Evolutionary conservation across 2,329 filamentous ascomycete species (phyloP).

Genomic region (Sclerotiophoma versabilis): DNA sequence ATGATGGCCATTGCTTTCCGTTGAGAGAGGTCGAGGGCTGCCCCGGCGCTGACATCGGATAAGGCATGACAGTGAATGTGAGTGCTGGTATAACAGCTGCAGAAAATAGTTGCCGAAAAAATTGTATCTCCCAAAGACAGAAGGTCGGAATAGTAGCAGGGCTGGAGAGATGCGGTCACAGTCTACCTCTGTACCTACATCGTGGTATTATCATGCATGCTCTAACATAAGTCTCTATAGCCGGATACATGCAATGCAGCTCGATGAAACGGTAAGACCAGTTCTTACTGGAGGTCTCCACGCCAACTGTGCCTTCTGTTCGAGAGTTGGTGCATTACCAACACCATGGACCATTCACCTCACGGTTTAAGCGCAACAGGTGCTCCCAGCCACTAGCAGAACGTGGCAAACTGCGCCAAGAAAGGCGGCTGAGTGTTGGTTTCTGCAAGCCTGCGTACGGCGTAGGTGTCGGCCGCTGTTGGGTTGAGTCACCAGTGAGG

Average conservation of each 20-base stretch:
- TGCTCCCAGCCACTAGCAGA: conserved; percentile 27
- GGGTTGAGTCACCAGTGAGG: conserved; percentile 28
- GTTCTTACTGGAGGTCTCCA: conserved; percentile 31
- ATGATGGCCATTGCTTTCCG: conserved; percentile 28
- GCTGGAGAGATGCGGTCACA: conserved; percentile 15
- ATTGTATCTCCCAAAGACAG: conserved; percentile 3
- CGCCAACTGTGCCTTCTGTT: conserved; percentile 32
- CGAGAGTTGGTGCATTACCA: conserved; percentile 29
- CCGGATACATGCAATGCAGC: conserved; percentile 22
- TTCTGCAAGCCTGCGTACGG: conserved; percentile 30
- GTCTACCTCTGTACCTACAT: conserved; percentile 18
- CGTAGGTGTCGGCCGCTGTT: conserved; percentile 30
- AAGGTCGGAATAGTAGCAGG: conserved; percentile 4
- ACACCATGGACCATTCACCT: conserved; percentile 34
- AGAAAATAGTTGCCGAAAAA: not conserved
- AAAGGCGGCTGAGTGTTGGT: conserved; percentile 36
- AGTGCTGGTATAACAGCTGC: conserved; percentile 2
- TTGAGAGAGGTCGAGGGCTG: conserved; percentile 10
- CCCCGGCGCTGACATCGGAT: conserved; percentile 19
- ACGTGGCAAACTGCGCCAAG: conserved; percentile 25
- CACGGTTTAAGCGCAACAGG: conserved; percentile 30
- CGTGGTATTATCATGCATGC: conserved; percentile 27
- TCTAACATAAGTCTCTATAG: conserved; percentile 21
- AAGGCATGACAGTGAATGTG: conserved; percentile 25
- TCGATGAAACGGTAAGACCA: conserved; percentile 32